Evolutionary conservation across 805 yeast genomes (phyloP), one percentile per base, ranked within the genome.

Genomic region (Metschnikowia drakensbergensis): DNA sequence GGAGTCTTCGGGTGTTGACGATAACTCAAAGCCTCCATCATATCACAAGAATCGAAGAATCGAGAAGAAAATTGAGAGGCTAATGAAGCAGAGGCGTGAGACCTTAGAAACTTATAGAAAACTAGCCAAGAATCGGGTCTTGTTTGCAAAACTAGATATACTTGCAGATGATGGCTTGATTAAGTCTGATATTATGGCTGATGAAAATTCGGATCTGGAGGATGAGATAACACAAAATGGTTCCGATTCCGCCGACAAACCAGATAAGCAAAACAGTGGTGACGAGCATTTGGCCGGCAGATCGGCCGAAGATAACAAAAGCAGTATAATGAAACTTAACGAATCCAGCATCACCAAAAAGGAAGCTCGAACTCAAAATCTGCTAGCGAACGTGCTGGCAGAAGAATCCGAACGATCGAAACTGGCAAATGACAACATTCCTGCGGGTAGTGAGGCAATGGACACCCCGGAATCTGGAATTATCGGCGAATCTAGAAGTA

Each of bases 21-120:
- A 72, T 8, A 17, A 37, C 17, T 75, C 88, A 0, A 75, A 83
- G 44, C 99, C 99, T 1, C 99, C 99, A 0, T 83, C 97, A 0
- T 90, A 79, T 61, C 71, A 71, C 25, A 79, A 76, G 49, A 87
- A 86, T 59, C 73, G 92, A 37, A 68, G 67, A 29, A 71, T 71
- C 30, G 87, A 81, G 55, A 58, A 66, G 52, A 66, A 66, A 51
- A 51, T 75, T 11, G 69, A 71, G 41, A 68, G 65, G 45, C 41
- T 50, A 17, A 52, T 55, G 37, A 49, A 52, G 42, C 65, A 57
- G 35, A 55, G 58, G 34, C 57, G 49, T 8, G 53, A 53, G 29
- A 52, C 53, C 1, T 58, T 64, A 42, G 41, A 52, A 22, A 54
- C 60, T 32, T 62, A 63, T 40, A 64, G 62, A 49, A 67, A 62